phyloP scores from a whole-genome alignment of 345 rosid species.

The Hibiscus trionum region DNA sequence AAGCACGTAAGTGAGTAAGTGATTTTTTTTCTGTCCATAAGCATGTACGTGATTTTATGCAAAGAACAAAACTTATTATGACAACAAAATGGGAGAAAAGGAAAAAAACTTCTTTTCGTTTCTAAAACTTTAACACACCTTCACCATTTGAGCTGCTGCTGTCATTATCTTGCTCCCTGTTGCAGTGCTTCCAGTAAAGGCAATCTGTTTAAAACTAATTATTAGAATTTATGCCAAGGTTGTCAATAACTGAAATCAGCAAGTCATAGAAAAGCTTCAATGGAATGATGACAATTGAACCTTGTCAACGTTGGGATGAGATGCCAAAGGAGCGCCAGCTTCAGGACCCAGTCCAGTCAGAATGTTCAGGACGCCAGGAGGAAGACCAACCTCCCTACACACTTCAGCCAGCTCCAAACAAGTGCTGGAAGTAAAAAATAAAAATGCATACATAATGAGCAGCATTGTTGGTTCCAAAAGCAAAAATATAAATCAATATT shows the following conservation, averaged over 20 bases:
- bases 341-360: conserved; percentile 91
- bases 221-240: conserved; percentile 15
- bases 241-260: background rate
- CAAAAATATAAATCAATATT: background rate
- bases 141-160: conserved; percentile 74
- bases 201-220: conserved; percentile 41
- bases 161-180: conserved; percentile 85
- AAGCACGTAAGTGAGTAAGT: background rate
- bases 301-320: conserved; percentile 87
- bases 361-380: conserved; percentile 89
- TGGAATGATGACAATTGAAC: conserved; percentile 27
- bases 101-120: background rate
- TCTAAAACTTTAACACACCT: conserved; percentile 38
- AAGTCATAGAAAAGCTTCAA: background rate
- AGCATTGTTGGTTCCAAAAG: background rate
- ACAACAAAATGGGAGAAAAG: background rate
- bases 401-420: conserved; percentile 96
- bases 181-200: conserved; percentile 88
- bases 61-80: conserved; percentile 5
- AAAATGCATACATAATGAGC: conserved; percentile 2
- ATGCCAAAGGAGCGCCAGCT: conserved; percentile 95
- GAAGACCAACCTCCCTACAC: conserved; percentile 87
- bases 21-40: background rate
- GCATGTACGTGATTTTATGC: conserved; percentile 1
- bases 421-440: conserved; percentile 44